A percentile compares a stretch with the other conserved stretches of the same genome.
These are phyloP conservation scores for Brassica napus DNA, from an alignment of 345 rosid species.

Conservation along the genomic window Da-Ae NC_063444.1:37026501-37027000, in stretches of 20 bases:
- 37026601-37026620: slow-evolving; percentile 78
- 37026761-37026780: slow-evolving; percentile 29
- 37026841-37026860: slow-evolving; percentile 72
- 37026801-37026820: slow-evolving; percentile 81
- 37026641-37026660: slow-evolving; percentile 60
- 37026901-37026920: neutral
- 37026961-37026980: slow-evolving; percentile 4
- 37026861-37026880: slow-evolving; percentile 78
- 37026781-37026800: slow-evolving; percentile 80
- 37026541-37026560: slow-evolving; percentile 96
- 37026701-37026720: slow-evolving; percentile 39
- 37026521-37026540: slow-evolving; percentile 96
- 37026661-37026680: slow-evolving; percentile 68
- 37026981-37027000: neutral
- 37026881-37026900: slow-evolving; percentile 81
- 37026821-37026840: slow-evolving; percentile 68
- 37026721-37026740: slow-evolving; percentile 39
- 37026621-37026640: slow-evolving; percentile 74
- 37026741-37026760: neutral
- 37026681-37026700: slow-evolving; percentile 63
- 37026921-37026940: neutral
- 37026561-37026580: slow-evolving; percentile 91
- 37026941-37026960: neutral
- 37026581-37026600: slow-evolving; percentile 96
- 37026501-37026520: slow-evolving; percentile 90